Base-by-base conservation (phyloP, 2,329 filamentous ascomycete genomes). In the Phaeosphaeria sp. region DNA sequence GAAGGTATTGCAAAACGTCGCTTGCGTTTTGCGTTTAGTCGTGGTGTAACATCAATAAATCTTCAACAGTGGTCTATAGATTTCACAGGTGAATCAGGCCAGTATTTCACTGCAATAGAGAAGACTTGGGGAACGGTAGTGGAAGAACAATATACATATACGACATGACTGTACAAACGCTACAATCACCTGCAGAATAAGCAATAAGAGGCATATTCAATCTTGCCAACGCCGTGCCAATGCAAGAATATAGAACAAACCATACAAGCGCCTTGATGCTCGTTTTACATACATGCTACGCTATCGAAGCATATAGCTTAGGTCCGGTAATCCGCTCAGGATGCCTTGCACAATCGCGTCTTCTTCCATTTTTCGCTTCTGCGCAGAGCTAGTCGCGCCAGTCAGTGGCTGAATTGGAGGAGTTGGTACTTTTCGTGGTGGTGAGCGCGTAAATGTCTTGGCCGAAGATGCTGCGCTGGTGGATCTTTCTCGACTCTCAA, bases 301-400 rank as follows among this genome's bases (percentile, higher is more conserved):
- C 21, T 46, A 25, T 46, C 22, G 22, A 25, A 77, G 51, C 74
- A 77, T 77, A 43, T 77, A 77, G 9, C 66, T 55, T 55, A 76
- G 59, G 55, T 77, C 63, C 1, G 74, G 74, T 40, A 77, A 53
- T 1, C 65, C 71, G 0, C 21, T 49, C 24, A 77, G 25, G 40
- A 77, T 74, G 0, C 52, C 49, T 27, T 50, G 54, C 3, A 77
- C 65, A 1, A 69, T 52, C 7, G 66, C 62, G 36, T 75, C 73
- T 33, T 76, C 73, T 36, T 74, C 73, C 0, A 44, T 59, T 24
- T 74, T 74, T 4, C 68, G 52, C 39, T 52, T 61, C 50, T 73
- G 68, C 22, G 63, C 64, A 6, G 64, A 64, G 25, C 61, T 74
- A 6, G 65, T 71, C 2, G 69, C 64, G 9, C 66, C 60, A 4